Base-by-base conservation (phyloP, 495 filamentous ascomycete species). In the Podospora anserina region DNA sequence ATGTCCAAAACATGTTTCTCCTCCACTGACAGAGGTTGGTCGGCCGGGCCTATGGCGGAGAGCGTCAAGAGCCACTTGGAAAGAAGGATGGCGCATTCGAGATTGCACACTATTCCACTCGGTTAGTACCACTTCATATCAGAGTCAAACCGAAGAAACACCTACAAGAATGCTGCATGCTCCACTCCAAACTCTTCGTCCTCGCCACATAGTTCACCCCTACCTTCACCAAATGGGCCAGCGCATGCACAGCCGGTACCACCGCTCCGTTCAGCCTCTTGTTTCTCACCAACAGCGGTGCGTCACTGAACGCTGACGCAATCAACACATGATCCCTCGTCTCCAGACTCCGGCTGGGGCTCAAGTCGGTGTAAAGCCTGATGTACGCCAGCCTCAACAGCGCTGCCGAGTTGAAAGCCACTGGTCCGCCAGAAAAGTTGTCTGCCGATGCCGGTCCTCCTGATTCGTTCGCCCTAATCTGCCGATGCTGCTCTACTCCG, bases 71-170 rank as follows among this genome's bases (percentile, higher is more conserved):
- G 76, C 82, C 80, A 85, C 76, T 83, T 84, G 63, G 83, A 85
- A 13, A 92, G 77, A 0, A 92, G 81, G 11, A 90, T 85, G 16
- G 89, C 89, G 67, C 89, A 92, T 75, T 92, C 89, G 0, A 91
- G 80, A 54, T 89, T 89, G 70, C 86, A 89, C 6, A 92, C 82
- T 85, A 5, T 23, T 65, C 23, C 15, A 57, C 13, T 61, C 18
- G 60, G 19, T 27, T 56, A 23, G 5, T 54, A 28, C 7, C 32
- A 20, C 26, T 39, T 54, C 28, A n/a, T 20, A 26, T 9, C 18
- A 28, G 55, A 2, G 23, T 23, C 23, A 54, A 66, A 54, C 23
- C 23, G 3, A 18, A 19, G 32, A 27, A 53, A n/a, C 28, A 78
- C 82, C 80, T 74, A 83, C 82, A 73, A 2, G 87, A 87, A 70